These are phyloP conservation scores for Cryptococcus deneoformans DNA, from an alignment of 1,284 basidiomycete species.

Conservation along the genomic window DNA sequence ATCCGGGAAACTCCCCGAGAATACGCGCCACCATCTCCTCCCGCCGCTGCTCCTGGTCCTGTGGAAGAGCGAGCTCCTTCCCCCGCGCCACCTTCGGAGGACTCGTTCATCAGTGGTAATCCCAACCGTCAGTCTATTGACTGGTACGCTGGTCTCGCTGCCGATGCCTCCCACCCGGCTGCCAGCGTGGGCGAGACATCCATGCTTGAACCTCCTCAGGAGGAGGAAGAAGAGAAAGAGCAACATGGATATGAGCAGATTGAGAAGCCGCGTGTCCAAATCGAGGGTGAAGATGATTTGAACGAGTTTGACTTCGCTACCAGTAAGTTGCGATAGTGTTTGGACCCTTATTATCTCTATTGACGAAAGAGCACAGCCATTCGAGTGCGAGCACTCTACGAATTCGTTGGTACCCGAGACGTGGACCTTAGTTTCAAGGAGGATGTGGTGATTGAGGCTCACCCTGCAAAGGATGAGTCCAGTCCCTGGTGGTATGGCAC, in stretches of 20 bases:
- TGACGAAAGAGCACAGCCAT: constrained; percentile 52
- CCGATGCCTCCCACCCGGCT: constrained; percentile 56
- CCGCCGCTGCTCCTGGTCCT: neutral
- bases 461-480: constrained; percentile 73
- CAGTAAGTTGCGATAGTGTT: constrained; percentile 33
- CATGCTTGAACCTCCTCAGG: constrained; percentile 26
- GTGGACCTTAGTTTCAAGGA: constrained; percentile 85
- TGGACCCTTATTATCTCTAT: constrained; percentile 2
- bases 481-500: constrained; percentile 87
- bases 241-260: neutral
- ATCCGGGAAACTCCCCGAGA: constrained; percentile 57
- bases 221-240: constrained; percentile 35
- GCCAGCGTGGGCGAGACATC: constrained; percentile 20
- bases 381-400: constrained; percentile 73
- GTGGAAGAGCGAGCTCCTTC: constrained; percentile 6
- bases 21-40: constrained; percentile 12
- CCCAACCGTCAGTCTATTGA: constrained; percentile 77
- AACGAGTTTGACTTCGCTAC: constrained; percentile 72
- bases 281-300: constrained; percentile 56
- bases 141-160: constrained; percentile 87
- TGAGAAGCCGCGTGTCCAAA: constrained; percentile 56
- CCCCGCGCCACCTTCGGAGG: constrained; percentile 23
- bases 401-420: constrained; percentile 76
- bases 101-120: constrained; percentile 33
- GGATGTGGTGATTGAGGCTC: constrained; percentile 72